These are phyloP conservation scores for Cucurbita argyrosperma DNA, from an alignment of 306 rosid genomes.

Conservation along the genomic window DNA sequence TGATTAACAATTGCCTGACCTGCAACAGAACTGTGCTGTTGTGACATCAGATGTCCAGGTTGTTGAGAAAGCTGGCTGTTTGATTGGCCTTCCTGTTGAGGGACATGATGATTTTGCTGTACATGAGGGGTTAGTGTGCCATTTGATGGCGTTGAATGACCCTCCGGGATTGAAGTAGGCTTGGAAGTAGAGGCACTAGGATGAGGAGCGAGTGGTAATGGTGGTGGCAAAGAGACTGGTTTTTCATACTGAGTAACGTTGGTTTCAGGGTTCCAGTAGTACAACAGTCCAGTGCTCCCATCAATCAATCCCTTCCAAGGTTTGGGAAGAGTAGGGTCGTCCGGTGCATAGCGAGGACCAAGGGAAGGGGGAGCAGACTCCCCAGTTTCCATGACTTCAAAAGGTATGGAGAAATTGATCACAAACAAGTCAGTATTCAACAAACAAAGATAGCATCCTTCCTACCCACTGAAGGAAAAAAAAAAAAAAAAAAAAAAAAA, in stretches of 20 bases:
- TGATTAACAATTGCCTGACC: constrained; percentile 17
- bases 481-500: not conserved
- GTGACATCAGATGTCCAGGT: constrained; percentile 31
- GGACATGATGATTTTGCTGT: constrained; percentile 34
- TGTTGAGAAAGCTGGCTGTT: constrained; percentile 35
- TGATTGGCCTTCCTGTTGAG: constrained; percentile 46
- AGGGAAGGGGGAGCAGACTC: constrained; percentile 43
- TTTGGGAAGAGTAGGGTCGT: constrained; percentile 74
- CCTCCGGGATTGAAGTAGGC: constrained; percentile 44
- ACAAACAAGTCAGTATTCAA: not conserved
- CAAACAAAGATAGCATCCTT: not conserved
- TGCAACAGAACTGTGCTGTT: constrained; percentile 30
- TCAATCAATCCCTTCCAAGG: constrained; percentile 98
- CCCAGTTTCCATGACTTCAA: constrained; percentile 41
- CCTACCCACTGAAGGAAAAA: not conserved
- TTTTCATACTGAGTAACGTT: constrained; percentile 84
- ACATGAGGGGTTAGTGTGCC: constrained; percentile 38
- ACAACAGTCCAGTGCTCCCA: constrained; percentile 63
- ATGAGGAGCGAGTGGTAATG: constrained; percentile 33
- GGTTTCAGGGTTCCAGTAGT: constrained; percentile 96
- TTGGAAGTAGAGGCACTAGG: constrained; percentile 29
- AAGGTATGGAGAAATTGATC: not conserved
- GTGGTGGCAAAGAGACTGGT: constrained; percentile 37
- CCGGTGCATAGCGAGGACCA: constrained; percentile 94
- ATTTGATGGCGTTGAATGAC: constrained; percentile 24